phyloP scores from a whole-genome alignment of 805 yeast species.

The Saturnispora halmiae region DNA sequence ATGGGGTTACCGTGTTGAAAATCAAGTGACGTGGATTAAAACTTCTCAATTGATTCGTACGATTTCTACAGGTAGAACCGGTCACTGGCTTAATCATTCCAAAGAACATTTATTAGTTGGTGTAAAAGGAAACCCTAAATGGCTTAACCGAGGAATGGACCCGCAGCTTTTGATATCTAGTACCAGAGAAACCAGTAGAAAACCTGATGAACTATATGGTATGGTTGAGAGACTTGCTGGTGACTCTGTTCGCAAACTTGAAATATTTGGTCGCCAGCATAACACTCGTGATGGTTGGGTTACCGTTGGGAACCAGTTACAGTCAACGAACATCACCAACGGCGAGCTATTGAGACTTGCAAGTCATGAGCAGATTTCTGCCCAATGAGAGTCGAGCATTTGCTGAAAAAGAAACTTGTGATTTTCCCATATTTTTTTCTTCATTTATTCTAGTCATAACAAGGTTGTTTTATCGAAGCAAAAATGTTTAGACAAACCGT shows the following conservation, averaged over 20 bases:
- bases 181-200: slow-evolving; percentile 81
- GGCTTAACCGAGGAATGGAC: slow-evolving; percentile 63
- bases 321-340: slow-evolving; percentile 50
- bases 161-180: slow-evolving; percentile 70
- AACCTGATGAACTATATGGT: slow-evolving; percentile 86
- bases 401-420: not conserved
- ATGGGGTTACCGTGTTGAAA: slow-evolving; percentile 77
- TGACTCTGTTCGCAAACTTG: slow-evolving; percentile 63
- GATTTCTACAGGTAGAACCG: slow-evolving; percentile 91
- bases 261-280: slow-evolving; percentile 82
- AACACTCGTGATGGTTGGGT: slow-evolving; percentile 88
- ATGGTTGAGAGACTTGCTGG: slow-evolving; percentile 83
- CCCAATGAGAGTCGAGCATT: slow-evolving; percentile 8
- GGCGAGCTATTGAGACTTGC: slow-evolving; percentile 28
- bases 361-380: slow-evolving; percentile 2
- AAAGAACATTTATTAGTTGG: slow-evolving; percentile 88
- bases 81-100: slow-evolving; percentile 94
- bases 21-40: slow-evolving; percentile 86
- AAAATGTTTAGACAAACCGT: slow-evolving; percentile 39
- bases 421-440: not conserved
- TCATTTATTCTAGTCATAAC: no score
- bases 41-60: slow-evolving; percentile 82
- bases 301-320: slow-evolving; percentile 70
- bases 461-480: not conserved
- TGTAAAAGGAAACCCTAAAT: slow-evolving; percentile 65